A percentile compares a stretch with the other conserved stretches of the same genome.
phyloP scores from a whole-genome alignment of 148 eudicot genomes.

The Linanthus parryae region DNA sequence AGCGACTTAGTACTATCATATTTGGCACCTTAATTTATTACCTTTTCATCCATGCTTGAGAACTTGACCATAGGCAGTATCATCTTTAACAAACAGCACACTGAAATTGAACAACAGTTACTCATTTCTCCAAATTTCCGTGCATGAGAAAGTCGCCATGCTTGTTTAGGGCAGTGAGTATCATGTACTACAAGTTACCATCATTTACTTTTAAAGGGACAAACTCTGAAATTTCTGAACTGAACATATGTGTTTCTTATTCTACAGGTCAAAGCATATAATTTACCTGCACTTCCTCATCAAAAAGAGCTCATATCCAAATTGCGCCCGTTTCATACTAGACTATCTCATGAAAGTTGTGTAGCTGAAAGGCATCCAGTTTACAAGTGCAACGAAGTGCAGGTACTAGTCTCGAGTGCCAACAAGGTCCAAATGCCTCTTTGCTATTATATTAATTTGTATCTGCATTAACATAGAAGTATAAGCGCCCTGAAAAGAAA shows the following conservation, averaged over 20 bases:
- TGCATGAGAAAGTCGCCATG: neutral
- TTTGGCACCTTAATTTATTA: neutral
- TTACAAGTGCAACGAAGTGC: slow-evolving; percentile 60
- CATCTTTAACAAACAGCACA: neutral
- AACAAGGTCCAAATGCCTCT: too few relatives aligned
- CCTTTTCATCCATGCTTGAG: neutral
- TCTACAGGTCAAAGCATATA: slow-evolving; percentile 55
- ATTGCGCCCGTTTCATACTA: slow-evolving; percentile 66
- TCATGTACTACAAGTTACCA: neutral
- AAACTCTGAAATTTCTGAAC: slow-evolving; percentile 6
- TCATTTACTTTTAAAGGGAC: too few relatives aligned
- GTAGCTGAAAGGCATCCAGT: slow-evolving; percentile 68
- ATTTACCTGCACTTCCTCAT: slow-evolving; percentile 69
- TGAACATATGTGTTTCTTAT: slow-evolving; percentile 4
- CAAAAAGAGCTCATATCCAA: slow-evolving; percentile 54
- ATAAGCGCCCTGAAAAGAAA: too few relatives aligned
- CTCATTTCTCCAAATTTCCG: neutral
- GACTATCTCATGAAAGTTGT: slow-evolving; percentile 39
- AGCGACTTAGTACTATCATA: too few relatives aligned
- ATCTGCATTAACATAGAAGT: too few relatives aligned
- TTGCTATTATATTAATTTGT: too few relatives aligned
- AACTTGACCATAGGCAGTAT: neutral
- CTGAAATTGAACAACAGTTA: neutral
- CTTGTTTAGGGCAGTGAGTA: neutral
- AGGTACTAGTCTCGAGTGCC: slow-evolving; percentile 50